Conservation (phyloP, 108 stramenopile genomes). For the Mediolabrus comicus region DNA sequence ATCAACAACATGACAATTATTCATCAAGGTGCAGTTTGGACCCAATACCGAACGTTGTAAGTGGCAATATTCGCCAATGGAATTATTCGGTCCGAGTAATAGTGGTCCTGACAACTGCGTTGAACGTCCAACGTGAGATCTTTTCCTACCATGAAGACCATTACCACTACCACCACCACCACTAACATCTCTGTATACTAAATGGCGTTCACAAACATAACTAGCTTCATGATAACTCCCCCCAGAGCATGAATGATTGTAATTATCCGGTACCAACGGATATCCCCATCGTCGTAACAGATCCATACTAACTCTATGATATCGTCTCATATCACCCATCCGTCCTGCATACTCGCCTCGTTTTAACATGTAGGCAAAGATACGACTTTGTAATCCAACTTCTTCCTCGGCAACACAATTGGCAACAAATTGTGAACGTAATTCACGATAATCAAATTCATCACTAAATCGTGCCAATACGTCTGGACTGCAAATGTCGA, state of each 20-base stretch:
- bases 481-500: conserved; percentile 97
- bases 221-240: conserved; percentile 30
- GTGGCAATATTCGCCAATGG: conserved; percentile 71
- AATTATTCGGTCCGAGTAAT: conserved; percentile 61
- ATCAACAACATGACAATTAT: conserved; percentile 54
- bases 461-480: conserved; percentile 94
- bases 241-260: conserved; percentile 30
- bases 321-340: conserved; percentile 84
- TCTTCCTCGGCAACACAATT: conserved; percentile 95
- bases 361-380: conserved; percentile 83
- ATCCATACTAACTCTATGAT: conserved; percentile 85
- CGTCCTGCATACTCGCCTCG: conserved; percentile 85
- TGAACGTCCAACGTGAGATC: conserved; percentile 65
- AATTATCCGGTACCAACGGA: conserved; percentile 91
- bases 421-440: conserved; percentile 84
- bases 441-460: conserved; percentile 95
- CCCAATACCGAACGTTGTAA: conserved; percentile 77
- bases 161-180: conserved; percentile 27
- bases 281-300: conserved; percentile 93
- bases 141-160: conserved; percentile 39
- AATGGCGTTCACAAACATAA: conserved; percentile 57
- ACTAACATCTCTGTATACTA: conserved; percentile 53
- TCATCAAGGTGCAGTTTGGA: conserved; percentile 64
- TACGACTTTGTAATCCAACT: conserved; percentile 83
- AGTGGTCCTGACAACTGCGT: conserved; percentile 62